Evolutionary conservation across 2,329 filamentous ascomycete species (phyloP).

Genomic region (Ceratocystis diversiconidia): DNA sequence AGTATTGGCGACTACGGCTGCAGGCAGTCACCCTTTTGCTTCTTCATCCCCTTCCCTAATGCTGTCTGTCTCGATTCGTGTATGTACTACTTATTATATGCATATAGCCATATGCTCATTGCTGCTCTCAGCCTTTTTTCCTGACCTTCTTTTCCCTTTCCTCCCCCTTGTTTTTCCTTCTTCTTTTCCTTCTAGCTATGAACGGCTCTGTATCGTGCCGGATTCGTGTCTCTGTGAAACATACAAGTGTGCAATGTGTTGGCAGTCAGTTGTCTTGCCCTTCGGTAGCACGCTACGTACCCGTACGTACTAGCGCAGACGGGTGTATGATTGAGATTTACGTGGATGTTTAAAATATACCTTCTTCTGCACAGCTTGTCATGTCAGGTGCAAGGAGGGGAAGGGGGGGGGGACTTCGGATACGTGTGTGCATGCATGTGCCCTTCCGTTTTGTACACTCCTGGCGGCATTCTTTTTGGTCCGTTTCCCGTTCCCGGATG

Average conservation of each 20-base stretch:
- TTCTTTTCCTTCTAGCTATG: neutral
- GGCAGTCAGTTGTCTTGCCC: neutral
- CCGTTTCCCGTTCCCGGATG: neutral
- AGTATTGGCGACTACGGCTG: too few relatives aligned
- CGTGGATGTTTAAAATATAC: too few relatives aligned
- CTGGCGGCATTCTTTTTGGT: neutral
- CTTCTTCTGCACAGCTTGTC: neutral
- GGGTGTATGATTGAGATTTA: too few relatives aligned
- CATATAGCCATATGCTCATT: neutral
- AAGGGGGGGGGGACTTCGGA: neutral
- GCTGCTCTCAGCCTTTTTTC: neutral
- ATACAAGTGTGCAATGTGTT: neutral
- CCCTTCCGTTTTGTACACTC: neutral
- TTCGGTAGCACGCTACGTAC: neutral
- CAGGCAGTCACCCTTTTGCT: too few relatives aligned
- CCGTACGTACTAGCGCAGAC: neutral
- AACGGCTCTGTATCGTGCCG: neutral
- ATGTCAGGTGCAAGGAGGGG: neutral
- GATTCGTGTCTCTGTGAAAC: neutral
- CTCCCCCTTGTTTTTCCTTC: neutral
- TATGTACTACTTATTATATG: neutral
- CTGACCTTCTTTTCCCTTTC: neutral
- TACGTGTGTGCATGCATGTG: neutral
- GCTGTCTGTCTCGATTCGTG: neutral
- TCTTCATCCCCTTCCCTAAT: neutral